These are phyloP conservation scores for Diversispora epigaea DNA, from an alignment of 192 early-diverging fungal genomes.

Conservation along the genomic window DNA sequence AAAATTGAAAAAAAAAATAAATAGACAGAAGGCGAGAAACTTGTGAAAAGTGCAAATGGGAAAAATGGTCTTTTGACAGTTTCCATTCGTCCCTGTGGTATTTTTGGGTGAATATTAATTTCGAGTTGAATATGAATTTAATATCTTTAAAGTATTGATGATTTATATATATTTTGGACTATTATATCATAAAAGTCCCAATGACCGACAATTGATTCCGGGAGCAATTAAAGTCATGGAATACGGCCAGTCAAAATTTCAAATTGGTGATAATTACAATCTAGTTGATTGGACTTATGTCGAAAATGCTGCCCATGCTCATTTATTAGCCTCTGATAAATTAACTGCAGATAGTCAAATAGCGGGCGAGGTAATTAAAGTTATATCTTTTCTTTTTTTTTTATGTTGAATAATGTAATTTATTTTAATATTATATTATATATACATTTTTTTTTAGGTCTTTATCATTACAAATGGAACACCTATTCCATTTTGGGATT, in stretches of 20 bases:
- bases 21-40: slow-evolving; percentile 56
- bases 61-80: slow-evolving; percentile 64
- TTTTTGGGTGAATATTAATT: slow-evolving; percentile 60
- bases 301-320: slow-evolving; percentile 89
- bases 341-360: slow-evolving; percentile 43
- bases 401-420: background rate
- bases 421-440: background rate
- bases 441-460: slow-evolving; percentile 52
- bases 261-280: slow-evolving; percentile 81
- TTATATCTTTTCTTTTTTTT: slow-evolving; percentile 10
- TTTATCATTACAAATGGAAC: slow-evolving; percentile 93
- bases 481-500: slow-evolving; percentile 88
- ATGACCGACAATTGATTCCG: slow-evolving; percentile 69
- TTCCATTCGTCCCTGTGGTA: slow-evolving; percentile 82
- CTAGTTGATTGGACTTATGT: slow-evolving; percentile 94
- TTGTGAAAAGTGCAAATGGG: slow-evolving; percentile 76
- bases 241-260: slow-evolving; percentile 64
- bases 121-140: background rate
- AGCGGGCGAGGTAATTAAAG: slow-evolving; percentile 50
- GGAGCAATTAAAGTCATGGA: slow-evolving; percentile 63
- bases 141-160: background rate
- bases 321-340: slow-evolving; percentile 81
- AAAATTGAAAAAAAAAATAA: background rate
- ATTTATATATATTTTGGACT: background rate
- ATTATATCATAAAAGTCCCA: slow-evolving; percentile 53